Base-by-base conservation (phyloP, 2,329 filamentous ascomycete species). In the Microsporum audouinii region DNA sequence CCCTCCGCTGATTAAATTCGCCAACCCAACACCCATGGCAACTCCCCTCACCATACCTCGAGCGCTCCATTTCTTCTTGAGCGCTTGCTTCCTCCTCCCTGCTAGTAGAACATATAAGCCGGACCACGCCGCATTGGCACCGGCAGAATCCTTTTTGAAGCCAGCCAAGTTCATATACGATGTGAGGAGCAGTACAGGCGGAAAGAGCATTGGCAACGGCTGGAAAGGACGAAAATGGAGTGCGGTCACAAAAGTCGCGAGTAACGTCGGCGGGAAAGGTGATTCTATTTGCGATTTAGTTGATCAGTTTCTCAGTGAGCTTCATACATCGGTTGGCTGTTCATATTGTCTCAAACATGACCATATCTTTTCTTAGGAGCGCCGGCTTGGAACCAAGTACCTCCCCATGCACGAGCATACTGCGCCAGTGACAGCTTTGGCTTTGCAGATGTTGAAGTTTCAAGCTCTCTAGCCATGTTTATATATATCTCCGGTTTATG, bases 141-240 rank as follows among this genome's bases (percentile, higher is more conserved):
- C 85, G 0, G 84, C 85, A 23, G 79, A 78, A 67, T 88, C 86
- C 57, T 80, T 81, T 69, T 83, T 82, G 74, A 81, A 86, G 62
- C 79, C 79, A 64, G 79, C 79, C 34, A 88, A 68, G 69, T 87
- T 88, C 51, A 87, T 75, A 68, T 88, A 88, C 61, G 82, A 82
- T 58, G 81, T 81, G 74, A 87, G 85, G 62, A 88, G 78, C 2
- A 88, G 77, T 61, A 86, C 75, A 1, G 85, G 84, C 3, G 85
- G 81, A 70, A 88, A 88, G 64, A 85, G 72, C 80, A 88, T 84
- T 2, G 85, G 85, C 0, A 88, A 76, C 5, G 78, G 69, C 69
- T 85, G 84, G 71, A 86, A 84, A 5, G 86, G 85, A n/a, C 83
- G 82, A 49, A 81, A 76, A 75, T 87, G 82, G 67, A 87, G 83